Evolutionary conservation across 495 filamentous ascomycete species (phyloP).

Genomic region (Hypomontagnella submonticulosa): DNA sequence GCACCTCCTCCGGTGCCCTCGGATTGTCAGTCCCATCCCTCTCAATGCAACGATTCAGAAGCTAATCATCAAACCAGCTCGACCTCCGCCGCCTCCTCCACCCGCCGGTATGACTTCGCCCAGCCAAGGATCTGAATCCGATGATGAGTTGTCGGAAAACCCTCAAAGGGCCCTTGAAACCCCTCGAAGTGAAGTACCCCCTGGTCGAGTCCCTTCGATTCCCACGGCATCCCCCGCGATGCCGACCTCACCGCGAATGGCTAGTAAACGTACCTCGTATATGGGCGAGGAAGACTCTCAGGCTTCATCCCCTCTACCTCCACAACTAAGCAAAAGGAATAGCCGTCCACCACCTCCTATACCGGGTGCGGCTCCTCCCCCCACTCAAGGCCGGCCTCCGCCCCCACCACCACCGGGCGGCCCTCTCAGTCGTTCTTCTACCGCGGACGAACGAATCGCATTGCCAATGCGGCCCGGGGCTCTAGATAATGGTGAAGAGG

Average conservation of each 20-base stretch:
- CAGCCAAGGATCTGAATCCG: constrained; percentile 86
- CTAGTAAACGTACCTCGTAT: constrained; percentile 64
- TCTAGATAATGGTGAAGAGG: constrained; percentile 75
- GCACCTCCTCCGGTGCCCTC: constrained; percentile 75
- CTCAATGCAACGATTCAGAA: constrained; percentile 29
- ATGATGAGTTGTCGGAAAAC: constrained; percentile 88
- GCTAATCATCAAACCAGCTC: constrained; percentile 62
- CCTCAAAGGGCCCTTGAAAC: constrained; percentile 54
- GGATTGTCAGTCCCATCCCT: constrained; percentile 66
- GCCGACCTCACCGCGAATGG: constrained; percentile 64
- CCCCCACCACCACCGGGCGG: constrained; percentile 79
- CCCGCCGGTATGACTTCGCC: constrained; percentile 67
- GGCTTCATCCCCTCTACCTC: constrained; percentile 53
- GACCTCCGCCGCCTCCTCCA: constrained; percentile 65
- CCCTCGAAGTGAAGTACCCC: constrained; percentile 53
- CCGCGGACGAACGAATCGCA: constrained; percentile 63
- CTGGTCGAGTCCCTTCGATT: constrained; percentile 55
- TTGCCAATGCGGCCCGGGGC: constrained; percentile 52
- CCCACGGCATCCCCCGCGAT: constrained; percentile 63
- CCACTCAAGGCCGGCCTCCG: constrained; percentile 71
- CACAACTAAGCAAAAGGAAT: constrained; percentile 60
- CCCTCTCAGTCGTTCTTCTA: constrained; percentile 68
- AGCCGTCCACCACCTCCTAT: constrained; percentile 63
- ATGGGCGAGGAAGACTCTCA: constrained; percentile 59
- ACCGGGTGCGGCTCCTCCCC: constrained; percentile 61